Conservation (phyloP, 2,329 filamentous ascomycete species). For the Aspergillus carbonarius region DNA sequence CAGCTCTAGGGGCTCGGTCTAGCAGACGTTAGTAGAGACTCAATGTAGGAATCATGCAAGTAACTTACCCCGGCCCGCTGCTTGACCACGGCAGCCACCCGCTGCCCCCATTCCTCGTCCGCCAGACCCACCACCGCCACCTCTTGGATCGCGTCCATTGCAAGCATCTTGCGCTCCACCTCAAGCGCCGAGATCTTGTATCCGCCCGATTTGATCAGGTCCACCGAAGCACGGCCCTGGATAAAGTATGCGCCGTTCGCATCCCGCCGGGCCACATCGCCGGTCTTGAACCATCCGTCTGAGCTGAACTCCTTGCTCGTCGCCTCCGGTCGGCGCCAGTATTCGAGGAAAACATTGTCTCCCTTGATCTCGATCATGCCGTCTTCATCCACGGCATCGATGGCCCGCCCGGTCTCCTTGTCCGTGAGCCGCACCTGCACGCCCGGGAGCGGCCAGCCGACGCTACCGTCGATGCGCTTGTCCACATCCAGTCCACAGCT, state of each 20-base stretch:
- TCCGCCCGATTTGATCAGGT: conserved; percentile 57
- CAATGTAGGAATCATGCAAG: neutral
- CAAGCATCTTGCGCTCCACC: conserved; percentile 56
- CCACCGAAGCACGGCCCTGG: conserved; percentile 53
- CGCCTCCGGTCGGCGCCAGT: conserved; percentile 46
- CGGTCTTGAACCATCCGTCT: conserved; percentile 53
- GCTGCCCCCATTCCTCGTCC: conserved; percentile 56
- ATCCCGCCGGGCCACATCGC: conserved; percentile 44
- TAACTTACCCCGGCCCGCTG: conserved; percentile 36
- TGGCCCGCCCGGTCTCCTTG: conserved; percentile 35
- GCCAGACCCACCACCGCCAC: conserved; percentile 55
- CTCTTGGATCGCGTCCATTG: conserved; percentile 52
- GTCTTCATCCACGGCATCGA: conserved; percentile 36
- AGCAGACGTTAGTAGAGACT: conserved; percentile 8
- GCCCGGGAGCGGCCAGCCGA: conserved; percentile 50
- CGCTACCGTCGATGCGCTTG: conserved; percentile 47
- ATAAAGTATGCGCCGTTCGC: conserved; percentile 50
- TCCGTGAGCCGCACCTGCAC: conserved; percentile 49
- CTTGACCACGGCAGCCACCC: conserved; percentile 55
- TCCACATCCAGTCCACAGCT: conserved; percentile 45
- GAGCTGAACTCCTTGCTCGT: conserved; percentile 47
- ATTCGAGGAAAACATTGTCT: conserved; percentile 44
- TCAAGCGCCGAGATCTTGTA: conserved; percentile 58
- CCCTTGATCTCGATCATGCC: conserved; percentile 47
- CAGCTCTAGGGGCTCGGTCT: conserved; percentile 33